Evolutionary conservation across 1,284 basidiomycete genomes (phyloP), one percentile per base, ranked within the genome.

Genomic region (Agaricales sp.): DNA sequence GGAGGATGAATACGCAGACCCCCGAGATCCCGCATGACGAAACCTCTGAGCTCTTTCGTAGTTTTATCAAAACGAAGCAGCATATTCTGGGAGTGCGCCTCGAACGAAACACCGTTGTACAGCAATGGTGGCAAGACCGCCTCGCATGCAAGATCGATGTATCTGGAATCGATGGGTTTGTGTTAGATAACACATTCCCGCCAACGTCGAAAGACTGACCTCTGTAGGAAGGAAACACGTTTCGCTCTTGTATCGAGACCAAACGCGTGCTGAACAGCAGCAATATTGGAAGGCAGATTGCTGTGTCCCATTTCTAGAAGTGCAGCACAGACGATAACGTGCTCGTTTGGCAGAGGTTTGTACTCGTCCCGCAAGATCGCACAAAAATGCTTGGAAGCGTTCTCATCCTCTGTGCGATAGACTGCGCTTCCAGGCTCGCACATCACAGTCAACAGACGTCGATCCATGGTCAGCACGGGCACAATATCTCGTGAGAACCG

Each of bases 41-140:
- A 75, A 14, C 74, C 74, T 12, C 62, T 58, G 4, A 70, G 60
- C 43, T 65, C 62, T 20, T 67, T 64, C 1, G 70, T 70, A 4
- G 56, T 48, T 3, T 58, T 53, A 49, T 74, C 64, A 50, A 74
- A 67, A n/a, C 74, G 71, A 35, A 67, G 63, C 2, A 75, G 66
- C 11, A 70, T 64, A 54, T 77, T 77, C 52, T 77, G 75, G 1
- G 74, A 71, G 56, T 77, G 75, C 16, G 74, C 75, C 59, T 77
- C 75, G 47, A 77, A 75, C 3, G 71, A 69, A 19, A 77, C 68
- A 2, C 74, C 74, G 48, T 77, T 73, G 38, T 69, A 50, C n/a
- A 77, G 58, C 43, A 75, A 57, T 3, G 74, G 67, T 14, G 75
- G 74, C 46, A 77, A 58, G 18, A 77, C 59, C 2, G 73, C 74